phyloP scores from a whole-genome alignment of 495 filamentous ascomycete genomes.

The Daldinia vernicosa region DNA sequence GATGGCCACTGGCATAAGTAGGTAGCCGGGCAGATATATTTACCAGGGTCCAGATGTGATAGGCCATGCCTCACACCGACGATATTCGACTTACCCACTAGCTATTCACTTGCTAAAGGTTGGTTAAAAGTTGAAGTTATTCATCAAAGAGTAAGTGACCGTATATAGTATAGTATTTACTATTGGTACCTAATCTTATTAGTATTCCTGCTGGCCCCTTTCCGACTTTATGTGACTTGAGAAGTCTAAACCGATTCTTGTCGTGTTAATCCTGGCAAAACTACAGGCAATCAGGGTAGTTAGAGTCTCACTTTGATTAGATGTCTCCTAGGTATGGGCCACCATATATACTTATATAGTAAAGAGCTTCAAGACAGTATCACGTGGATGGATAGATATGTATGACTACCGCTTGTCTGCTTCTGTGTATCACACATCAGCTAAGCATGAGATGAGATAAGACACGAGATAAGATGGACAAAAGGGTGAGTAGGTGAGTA shows the following conservation, averaged over 20 bases:
- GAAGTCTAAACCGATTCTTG: too few relatives aligned
- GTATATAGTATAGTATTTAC: not conserved
- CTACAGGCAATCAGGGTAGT: not conserved
- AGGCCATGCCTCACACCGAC: not conserved
- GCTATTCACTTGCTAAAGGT: not conserved
- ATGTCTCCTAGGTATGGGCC: not conserved
- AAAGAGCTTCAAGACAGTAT: not conserved
- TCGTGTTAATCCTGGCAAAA: too few relatives aligned
- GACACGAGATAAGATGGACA: not conserved
- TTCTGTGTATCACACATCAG: not conserved
- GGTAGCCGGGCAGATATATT: not conserved
- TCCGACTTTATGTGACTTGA: too few relatives aligned
- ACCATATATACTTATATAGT: too few relatives aligned
- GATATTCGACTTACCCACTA: not conserved
- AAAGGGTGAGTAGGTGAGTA: not conserved
- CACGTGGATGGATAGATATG: constrained; percentile 28
- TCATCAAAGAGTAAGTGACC: not conserved
- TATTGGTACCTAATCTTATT: too few relatives aligned
- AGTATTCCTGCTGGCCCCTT: too few relatives aligned
- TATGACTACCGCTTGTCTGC: not conserved
- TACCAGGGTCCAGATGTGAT: not conserved
- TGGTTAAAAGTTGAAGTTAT: not conserved
- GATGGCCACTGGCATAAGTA: not conserved
- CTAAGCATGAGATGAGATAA: not conserved
- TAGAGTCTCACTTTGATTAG: not conserved